Conservation (phyloP, 2,329 filamentous ascomycete species). For the Nannizziopsis barbatae region DNA sequence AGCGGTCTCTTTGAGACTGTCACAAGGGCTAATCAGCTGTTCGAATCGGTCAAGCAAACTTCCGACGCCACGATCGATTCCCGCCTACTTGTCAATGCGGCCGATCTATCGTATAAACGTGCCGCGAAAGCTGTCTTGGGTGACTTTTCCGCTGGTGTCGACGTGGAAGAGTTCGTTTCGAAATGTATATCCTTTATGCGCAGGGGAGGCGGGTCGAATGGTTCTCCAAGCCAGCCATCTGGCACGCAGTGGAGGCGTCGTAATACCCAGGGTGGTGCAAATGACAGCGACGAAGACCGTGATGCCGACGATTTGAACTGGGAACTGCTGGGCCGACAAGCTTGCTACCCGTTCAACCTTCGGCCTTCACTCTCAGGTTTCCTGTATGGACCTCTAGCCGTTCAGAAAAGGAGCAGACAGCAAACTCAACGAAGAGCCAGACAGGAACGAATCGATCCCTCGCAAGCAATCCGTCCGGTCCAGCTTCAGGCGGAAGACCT, state of each 20-base stretch:
- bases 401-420: slow-evolving; percentile 71
- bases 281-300: slow-evolving; percentile 54
- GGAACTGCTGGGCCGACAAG: slow-evolving; percentile 67
- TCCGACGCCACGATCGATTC: slow-evolving; percentile 85
- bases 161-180: slow-evolving; percentile 82
- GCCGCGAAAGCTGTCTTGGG: slow-evolving; percentile 64
- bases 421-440: slow-evolving; percentile 58
- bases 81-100: slow-evolving; percentile 67
- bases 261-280: slow-evolving; percentile 40
- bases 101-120: slow-evolving; percentile 70
- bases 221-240: slow-evolving; percentile 29
- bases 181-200: slow-evolving; percentile 86
- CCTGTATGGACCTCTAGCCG: slow-evolving; percentile 74
- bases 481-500: slow-evolving; percentile 66
- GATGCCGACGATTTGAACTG: slow-evolving; percentile 74
- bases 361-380: slow-evolving; percentile 73
- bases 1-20: slow-evolving; percentile 56
- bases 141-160: slow-evolving; percentile 61
- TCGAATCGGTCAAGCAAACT: slow-evolving; percentile 68
- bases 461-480: slow-evolving; percentile 61
- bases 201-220: slow-evolving; percentile 47
- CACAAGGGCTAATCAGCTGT: slow-evolving; percentile 52
- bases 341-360: slow-evolving; percentile 59
- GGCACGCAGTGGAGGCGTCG: slow-evolving; percentile 31
- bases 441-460: slow-evolving; percentile 56